Percentiles rank a stretch among this genome's conserved stretches.
These are phyloP conservation scores for Coemansia sp. DNA, from an alignment of 192 early-diverging fungal genomes.

Conservation along the genomic window DNA sequence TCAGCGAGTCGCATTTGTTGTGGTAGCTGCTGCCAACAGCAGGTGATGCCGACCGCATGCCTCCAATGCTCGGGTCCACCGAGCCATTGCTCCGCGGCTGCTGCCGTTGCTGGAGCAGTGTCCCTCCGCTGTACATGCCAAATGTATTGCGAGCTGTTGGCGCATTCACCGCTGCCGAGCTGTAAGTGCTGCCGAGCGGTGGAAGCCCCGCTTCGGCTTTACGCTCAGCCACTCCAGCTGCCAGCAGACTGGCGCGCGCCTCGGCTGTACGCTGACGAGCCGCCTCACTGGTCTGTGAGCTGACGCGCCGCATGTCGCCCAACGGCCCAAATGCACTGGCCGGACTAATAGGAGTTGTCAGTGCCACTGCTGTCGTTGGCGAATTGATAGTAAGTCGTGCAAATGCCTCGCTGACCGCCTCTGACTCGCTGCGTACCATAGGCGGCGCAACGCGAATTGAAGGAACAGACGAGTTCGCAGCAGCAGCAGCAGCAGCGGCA, in stretches of 20 bases:
- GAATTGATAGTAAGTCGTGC: slow-evolving; percentile 23
- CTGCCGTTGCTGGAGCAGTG: slow-evolving; percentile 5
- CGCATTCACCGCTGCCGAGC: slow-evolving; percentile 5
- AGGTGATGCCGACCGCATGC: background rate
- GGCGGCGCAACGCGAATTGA: background rate
- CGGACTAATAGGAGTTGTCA: background rate
- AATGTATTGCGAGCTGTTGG: slow-evolving; percentile 22
- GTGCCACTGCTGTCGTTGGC: background rate
- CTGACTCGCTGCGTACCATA: slow-evolving; percentile 12
- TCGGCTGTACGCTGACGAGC: slow-evolving; percentile 39
- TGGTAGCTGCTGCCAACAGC: background rate
- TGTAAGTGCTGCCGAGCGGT: slow-evolving; percentile 21
- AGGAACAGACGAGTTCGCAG: background rate
- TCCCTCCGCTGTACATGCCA: slow-evolving; percentile 16
- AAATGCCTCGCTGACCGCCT: slow-evolving; percentile 26
- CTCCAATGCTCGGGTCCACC: background rate
- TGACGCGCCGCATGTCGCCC: slow-evolving; percentile 24
- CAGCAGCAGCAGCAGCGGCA: background rate
- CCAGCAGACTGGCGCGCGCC: slow-evolving; percentile 49
- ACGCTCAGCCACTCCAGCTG: slow-evolving; percentile 40
- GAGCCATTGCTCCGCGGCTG: background rate
- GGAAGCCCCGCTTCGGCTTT: slow-evolving; percentile 33
- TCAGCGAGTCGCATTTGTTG: slow-evolving; percentile 35
- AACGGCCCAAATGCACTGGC: background rate
- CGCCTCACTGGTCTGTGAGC: slow-evolving; percentile 27